Base-by-base conservation (phyloP, 148 eudicot genomes). In the Rhododendron williamsianum region DNA sequence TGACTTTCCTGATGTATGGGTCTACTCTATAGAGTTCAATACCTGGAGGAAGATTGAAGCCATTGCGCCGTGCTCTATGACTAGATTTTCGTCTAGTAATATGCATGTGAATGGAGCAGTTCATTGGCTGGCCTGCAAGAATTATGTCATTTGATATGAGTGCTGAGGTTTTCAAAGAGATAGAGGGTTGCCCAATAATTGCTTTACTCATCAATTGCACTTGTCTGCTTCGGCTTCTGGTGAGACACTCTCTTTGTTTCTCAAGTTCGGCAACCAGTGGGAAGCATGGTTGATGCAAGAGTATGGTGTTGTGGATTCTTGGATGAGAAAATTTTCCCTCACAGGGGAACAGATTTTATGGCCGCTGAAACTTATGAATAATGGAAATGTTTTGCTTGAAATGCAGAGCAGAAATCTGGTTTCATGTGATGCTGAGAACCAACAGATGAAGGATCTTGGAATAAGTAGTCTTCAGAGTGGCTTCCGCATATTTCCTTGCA, bases 231-330 rank as follows among this genome's bases (percentile, higher is more conserved):
- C 56, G 63, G 80, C 33, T 80, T 81, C 21, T 74, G 87, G 82
- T 54, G 35, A 78, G 15, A 77, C 84, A n/a, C 7, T 89, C 82
- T 81, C 85, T 56, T n/a, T 89, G 81, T 83, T 81, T 87, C 43
- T 77, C 21, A 45, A 81, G 69, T 58, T 35, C 16, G 58, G 77
- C 30, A 33, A 79, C 45, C 12, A 25, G n/a, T 87, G 87, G 89
- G 86, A 85, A n/a, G 30, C 83, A 4, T 89, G 91, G 87, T 83
- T 80, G 82, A 87, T 89, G 91, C 67, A 76, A 27, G 82, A 89
- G 27, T 87, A 89, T 48, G 89, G 91, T 1, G 65, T 87, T 63
- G 87, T 65, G 19, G 87, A 81, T 38, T 89, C 89, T 80, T 89
- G 91, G 91, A 84, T 10, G 48, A 87, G 23, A 71, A 54, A 45